These are phyloP conservation scores for Selenicereus undatus DNA, from an alignment of 148 eudicot species.

Conservation along the genomic window DNA sequence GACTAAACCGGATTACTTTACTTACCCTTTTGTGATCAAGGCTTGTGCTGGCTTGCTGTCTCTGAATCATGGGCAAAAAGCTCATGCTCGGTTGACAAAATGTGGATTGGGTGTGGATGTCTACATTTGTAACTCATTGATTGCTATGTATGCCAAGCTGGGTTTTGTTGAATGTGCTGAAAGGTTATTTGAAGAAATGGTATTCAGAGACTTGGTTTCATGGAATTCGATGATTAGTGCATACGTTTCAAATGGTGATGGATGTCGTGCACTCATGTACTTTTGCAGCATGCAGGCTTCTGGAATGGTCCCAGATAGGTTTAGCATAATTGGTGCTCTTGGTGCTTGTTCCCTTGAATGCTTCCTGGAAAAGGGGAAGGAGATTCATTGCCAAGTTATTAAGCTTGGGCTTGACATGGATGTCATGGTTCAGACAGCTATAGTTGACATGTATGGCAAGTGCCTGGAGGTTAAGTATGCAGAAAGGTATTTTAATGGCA, in stretches of 20 bases:
- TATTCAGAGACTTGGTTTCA: constrained; percentile 54
- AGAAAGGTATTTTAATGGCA: constrained; percentile 33
- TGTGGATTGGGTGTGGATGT: constrained; percentile 48
- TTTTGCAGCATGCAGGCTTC: constrained; percentile 41
- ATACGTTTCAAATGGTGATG: constrained; percentile 52
- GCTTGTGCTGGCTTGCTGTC: constrained; percentile 49
- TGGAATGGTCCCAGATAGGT: constrained; percentile 45
- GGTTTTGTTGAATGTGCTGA: constrained; percentile 44
- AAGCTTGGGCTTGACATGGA: constrained; percentile 42
- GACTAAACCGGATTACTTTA: constrained; percentile 49
- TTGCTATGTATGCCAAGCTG: constrained; percentile 60
- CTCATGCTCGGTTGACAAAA: constrained; percentile 57
- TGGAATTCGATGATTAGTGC: constrained; percentile 83
- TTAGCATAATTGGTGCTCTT: constrained; percentile 49
- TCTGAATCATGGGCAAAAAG: constrained; percentile 41
- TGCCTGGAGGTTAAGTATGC: constrained; percentile 49
- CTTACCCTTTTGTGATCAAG: constrained; percentile 75
- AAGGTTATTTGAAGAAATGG: constrained; percentile 49
- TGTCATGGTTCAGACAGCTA: constrained; percentile 54
- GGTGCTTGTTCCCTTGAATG: constrained; percentile 54
- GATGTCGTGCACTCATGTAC: constrained; percentile 37
- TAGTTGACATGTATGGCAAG: constrained; percentile 73
- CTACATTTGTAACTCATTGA: constrained; percentile 54
- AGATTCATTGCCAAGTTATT: constrained; percentile 49
- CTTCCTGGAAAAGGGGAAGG: constrained; percentile 49